phyloP scores from a whole-genome alignment of 345 rosid species.

The Geranium rotundifolium region DNA sequence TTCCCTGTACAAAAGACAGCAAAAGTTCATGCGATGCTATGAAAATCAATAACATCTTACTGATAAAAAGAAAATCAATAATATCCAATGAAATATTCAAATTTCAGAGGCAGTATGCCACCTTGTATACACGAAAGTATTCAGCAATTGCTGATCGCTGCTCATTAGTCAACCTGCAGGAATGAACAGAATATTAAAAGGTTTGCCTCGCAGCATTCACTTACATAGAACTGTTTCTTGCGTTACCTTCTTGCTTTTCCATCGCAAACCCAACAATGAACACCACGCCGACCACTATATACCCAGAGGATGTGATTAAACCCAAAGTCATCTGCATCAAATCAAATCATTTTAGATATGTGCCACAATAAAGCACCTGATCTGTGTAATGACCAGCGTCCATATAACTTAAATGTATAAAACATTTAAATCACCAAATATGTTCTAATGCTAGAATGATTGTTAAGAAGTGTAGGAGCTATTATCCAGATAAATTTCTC shows the following conservation, averaged over 20 bases:
- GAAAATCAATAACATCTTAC: neutral
- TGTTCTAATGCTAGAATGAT: neutral
- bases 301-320: constrained; percentile 89
- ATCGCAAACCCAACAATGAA: constrained; percentile 98
- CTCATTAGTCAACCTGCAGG: constrained; percentile 70
- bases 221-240: neutral
- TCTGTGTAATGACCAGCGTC: neutral
- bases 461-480: neutral
- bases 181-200: neutral
- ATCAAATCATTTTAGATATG: constrained; percentile 1
- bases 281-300: constrained; percentile 92
- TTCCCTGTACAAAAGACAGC: constrained; percentile 34
- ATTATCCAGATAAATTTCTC: neutral
- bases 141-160: constrained; percentile 88
- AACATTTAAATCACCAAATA: neutral
- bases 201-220: neutral
- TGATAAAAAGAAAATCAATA: too few species aligned
- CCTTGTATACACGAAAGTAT: constrained; percentile 80
- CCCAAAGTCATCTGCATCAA: constrained; percentile 78
- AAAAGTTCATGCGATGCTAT: neutral
- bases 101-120: constrained; percentile 12
- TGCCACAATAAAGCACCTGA: neutral
- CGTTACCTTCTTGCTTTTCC: constrained; percentile 77
- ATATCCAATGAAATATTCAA: neutral
- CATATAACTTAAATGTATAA: too few species aligned